A percentile compares a stretch with the other conserved stretches of the same genome.
Evolutionary conservation across 176 grass and related monocot genomes (phyloP).

Genomic region (Oryza glumipatula): DNA sequence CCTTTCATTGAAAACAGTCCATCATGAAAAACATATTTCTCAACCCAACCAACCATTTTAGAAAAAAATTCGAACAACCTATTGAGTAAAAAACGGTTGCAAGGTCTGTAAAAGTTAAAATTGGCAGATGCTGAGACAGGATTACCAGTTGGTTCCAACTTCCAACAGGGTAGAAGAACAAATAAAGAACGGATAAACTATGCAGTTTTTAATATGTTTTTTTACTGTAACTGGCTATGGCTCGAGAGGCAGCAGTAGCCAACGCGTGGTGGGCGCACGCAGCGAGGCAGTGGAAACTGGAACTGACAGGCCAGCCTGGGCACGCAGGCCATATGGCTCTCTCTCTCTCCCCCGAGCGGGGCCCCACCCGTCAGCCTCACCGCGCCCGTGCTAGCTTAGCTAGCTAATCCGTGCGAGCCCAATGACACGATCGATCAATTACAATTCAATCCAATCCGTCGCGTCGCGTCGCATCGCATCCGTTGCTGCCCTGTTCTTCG

Average conservation of each 20-base stretch:
- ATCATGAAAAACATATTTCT: no score
- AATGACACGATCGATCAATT: neutral
- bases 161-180: neutral
- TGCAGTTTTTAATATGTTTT: neutral
- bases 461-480: constrained; percentile 1
- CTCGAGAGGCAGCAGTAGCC: neutral
- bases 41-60: no score
- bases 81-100: no score
- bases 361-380: neutral
- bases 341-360: neutral
- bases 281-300: constrained; percentile 7
- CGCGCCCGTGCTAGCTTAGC: neutral
- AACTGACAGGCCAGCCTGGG: constrained; percentile 61
- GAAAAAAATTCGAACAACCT: no score
- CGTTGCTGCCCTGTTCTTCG: neutral
- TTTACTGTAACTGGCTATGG: neutral
- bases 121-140: neutral
- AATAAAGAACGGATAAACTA: neutral
- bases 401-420: neutral
- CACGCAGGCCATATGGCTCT: constrained; percentile 31
- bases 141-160: neutral
- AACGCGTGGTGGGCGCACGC: constrained; percentile 28
- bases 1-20: no score
- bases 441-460: neutral
- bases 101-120: neutral